These are phyloP conservation scores for Pyrenochaeta sp. DNA, from an alignment of 2,329 filamentous ascomycete species.

Conservation along the genomic window DNA sequence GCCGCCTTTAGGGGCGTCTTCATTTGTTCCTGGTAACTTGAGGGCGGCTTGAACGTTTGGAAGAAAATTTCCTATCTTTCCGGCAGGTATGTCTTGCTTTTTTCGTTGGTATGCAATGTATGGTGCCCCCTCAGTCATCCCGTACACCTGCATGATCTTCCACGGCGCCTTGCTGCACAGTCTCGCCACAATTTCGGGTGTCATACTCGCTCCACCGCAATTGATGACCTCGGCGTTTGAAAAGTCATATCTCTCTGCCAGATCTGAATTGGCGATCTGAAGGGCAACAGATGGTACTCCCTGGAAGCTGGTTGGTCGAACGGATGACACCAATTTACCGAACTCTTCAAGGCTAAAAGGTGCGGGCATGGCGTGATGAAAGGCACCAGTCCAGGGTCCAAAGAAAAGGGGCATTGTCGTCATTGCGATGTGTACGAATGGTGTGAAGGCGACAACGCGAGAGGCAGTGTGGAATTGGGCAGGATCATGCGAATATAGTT, in stretches of 20 bases:
- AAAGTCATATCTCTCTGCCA: constrained; percentile 79
- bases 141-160: constrained; percentile 54
- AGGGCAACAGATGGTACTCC: constrained; percentile 83
- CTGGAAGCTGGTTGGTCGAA: constrained; percentile 52
- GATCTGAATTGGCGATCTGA: constrained; percentile 75
- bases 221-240: constrained; percentile 78
- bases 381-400: constrained; percentile 55
- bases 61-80: constrained; percentile 62
- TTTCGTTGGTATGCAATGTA: constrained; percentile 53
- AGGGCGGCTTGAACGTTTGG: constrained; percentile 78
- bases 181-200: constrained; percentile 72
- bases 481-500: constrained; percentile 17
- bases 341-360: not conserved
- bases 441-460: constrained; percentile 19
- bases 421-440: constrained; percentile 13
- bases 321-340: constrained; percentile 58
- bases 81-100: constrained; percentile 66
- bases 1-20: constrained; percentile 65
- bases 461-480: constrained; percentile 13
- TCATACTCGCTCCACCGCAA: constrained; percentile 72
- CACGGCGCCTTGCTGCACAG: constrained; percentile 75
- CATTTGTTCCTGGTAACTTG: constrained; percentile 56
- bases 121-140: constrained; percentile 56
- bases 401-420: constrained; percentile 56
- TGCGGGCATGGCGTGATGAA: constrained; percentile 26